Conservation (phyloP, 2,329 filamentous ascomycete genomes). For the Microsporum audouinii region DNA sequence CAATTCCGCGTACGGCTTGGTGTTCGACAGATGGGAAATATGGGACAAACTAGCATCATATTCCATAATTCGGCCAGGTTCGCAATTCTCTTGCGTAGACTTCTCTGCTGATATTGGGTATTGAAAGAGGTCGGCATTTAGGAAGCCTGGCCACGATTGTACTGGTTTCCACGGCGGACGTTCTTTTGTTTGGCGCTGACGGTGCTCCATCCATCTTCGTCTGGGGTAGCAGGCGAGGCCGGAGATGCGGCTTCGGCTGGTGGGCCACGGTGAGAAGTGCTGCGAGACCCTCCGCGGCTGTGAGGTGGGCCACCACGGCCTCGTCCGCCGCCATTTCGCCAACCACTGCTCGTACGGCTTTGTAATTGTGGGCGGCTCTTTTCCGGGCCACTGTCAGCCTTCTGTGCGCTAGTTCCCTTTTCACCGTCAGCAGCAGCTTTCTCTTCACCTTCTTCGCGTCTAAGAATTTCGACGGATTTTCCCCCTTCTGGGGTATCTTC, state of each 20-base stretch:
- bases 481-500: constrained; percentile 36
- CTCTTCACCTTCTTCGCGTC: constrained; percentile 36
- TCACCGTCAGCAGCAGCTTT: constrained; percentile 34
- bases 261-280: constrained; percentile 7
- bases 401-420: constrained; percentile 25
- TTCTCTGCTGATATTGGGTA: not conserved
- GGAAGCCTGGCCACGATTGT: constrained; percentile 8
- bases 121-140: not conserved
- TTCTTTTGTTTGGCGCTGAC: constrained; percentile 35
- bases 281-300: constrained; percentile 5
- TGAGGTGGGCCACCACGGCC: constrained; percentile 9
- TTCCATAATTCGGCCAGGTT: not conserved
- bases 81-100: not conserved
- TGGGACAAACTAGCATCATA: not conserved
- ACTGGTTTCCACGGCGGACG: constrained; percentile 32
- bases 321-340: constrained; percentile 23
- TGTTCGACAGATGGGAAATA: not conserved
- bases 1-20: not conserved
- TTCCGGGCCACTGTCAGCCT: constrained; percentile 15
- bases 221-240: constrained; percentile 23
- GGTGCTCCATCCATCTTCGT: constrained; percentile 41
- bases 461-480: constrained; percentile 46
- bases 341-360: constrained; percentile 32
- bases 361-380: constrained; percentile 21
- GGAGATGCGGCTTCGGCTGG: constrained; percentile 14